A percentile compares a stretch with the other conserved stretches of the same genome.
phyloP scores from a whole-genome alignment of 2,329 filamentous ascomycete species.

The Fusarium nodosum region DNA sequence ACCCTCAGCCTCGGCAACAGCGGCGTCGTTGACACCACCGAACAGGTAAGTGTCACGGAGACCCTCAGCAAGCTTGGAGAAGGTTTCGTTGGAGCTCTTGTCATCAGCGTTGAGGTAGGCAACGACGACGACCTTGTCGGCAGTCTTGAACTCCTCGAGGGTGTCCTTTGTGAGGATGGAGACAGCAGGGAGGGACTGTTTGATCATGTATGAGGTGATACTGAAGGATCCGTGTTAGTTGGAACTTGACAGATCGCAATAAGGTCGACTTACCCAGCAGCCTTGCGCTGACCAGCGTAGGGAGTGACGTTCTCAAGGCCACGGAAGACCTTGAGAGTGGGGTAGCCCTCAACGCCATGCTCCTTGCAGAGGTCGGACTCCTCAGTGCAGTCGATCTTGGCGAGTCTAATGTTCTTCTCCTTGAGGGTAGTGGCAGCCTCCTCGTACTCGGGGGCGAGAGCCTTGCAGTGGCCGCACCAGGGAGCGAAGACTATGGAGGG shows the following conservation, averaged over 20 bases:
- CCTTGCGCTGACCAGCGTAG: constrained; percentile 92
- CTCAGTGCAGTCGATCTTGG: constrained; percentile 95
- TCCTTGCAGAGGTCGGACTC: constrained; percentile 91
- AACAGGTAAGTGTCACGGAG: constrained; percentile 95
- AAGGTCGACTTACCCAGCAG: constrained; percentile 71
- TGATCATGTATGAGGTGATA: constrained; percentile 92
- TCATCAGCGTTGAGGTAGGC: constrained; percentile 86
- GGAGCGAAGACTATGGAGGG: constrained; percentile 82
- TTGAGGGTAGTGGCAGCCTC: constrained; percentile 85
- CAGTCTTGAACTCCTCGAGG: constrained; percentile 95
- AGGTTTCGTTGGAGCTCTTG: constrained; percentile 90
- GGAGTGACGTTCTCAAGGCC: constrained; percentile 83
- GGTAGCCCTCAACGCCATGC: constrained; percentile 96
- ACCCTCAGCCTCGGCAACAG: constrained; percentile 88
- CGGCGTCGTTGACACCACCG: constrained; percentile 85
- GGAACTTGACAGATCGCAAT: not conserved
- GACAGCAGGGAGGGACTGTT: constrained; percentile 95
- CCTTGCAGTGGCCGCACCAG: constrained; percentile 99
- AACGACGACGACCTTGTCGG: constrained; percentile 95
- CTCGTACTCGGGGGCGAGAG: constrained; percentile 92
- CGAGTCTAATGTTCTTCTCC: constrained; percentile 87
- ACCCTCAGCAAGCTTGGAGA: constrained; percentile 77
- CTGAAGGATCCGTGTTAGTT: constrained; percentile 54
- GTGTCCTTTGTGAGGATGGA: constrained; percentile 85
- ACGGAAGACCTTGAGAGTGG: constrained; percentile 98